A percentile compares a stretch with the other conserved stretches of the same genome.
Evolutionary conservation across 2,329 filamentous ascomycete genomes (phyloP).

Genomic region (Fusarium brachygibbosum): DNA sequence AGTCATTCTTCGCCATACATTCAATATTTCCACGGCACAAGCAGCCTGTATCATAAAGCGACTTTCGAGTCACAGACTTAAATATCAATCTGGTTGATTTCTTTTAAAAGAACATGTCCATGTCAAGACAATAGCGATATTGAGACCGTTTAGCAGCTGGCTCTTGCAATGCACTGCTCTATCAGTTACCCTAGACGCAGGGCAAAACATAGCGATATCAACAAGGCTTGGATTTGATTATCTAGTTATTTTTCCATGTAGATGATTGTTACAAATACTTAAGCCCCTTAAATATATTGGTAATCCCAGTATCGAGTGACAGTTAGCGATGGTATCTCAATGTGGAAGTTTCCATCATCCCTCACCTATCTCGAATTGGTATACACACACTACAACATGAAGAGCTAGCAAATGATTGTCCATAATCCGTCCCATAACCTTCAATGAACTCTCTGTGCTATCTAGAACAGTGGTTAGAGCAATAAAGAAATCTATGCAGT

Average conservation of each 20-base stretch:
- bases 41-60: neutral
- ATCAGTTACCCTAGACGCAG: neutral
- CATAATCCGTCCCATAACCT: too few relatives aligned
- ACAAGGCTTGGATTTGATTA: neutral
- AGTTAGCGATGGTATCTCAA: neutral
- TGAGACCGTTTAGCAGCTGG: neutral
- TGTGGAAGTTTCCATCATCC: neutral
- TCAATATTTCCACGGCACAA: neutral
- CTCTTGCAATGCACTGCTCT: neutral
- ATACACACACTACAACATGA: neutral
- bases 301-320: neutral
- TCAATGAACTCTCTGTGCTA: accelerated
- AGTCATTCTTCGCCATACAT: neutral
- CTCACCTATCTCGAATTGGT: too few relatives aligned
- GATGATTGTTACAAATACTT: too few relatives aligned
- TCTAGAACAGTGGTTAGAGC: neutral
- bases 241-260: neutral
- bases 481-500: neutral
- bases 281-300: neutral
- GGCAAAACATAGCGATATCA: neutral
- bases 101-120: too few relatives aligned
- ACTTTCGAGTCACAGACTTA: neutral
- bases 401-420: neutral
- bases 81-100: too few relatives aligned
- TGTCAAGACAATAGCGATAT: neutral